Conservation (phyloP, 1,284 basidiomycete species). For the Amylostereum areolatum region DNA sequence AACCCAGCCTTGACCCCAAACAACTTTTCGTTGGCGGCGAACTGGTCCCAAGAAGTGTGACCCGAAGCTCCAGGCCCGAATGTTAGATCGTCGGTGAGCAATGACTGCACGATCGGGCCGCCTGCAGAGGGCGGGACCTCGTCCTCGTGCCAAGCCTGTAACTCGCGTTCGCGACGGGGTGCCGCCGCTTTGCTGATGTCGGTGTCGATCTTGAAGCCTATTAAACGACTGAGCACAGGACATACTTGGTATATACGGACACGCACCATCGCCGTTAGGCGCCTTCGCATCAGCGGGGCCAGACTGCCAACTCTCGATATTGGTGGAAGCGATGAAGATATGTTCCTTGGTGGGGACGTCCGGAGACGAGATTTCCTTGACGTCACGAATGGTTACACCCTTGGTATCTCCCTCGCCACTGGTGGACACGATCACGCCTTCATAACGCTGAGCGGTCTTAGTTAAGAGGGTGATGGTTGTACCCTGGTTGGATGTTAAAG, state of each 20-base stretch:
- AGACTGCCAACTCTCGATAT: constrained; percentile 66
- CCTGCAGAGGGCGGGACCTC: constrained; percentile 24
- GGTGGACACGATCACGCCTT: constrained; percentile 64
- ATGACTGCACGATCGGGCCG: constrained; percentile 15
- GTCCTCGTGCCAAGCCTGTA: constrained; percentile 70
- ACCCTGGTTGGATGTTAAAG: constrained; percentile 38
- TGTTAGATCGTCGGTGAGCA: constrained; percentile 56
- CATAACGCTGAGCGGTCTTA: constrained; percentile 62
- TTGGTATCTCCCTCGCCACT: constrained; percentile 57
- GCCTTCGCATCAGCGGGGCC: constrained; percentile 65
- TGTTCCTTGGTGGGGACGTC: constrained; percentile 63
- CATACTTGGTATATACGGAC: constrained; percentile 1
- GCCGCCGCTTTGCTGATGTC: constrained; percentile 70
- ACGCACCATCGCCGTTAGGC: constrained; percentile 61
- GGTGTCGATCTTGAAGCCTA: constrained; percentile 84
- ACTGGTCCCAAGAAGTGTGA: constrained; percentile 85
- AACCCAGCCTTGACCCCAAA: constrained; percentile 92
- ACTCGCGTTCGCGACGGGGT: constrained; percentile 66
- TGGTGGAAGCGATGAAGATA: constrained; percentile 61
- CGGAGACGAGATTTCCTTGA: constrained; percentile 57
- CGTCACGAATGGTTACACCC: constrained; percentile 71
- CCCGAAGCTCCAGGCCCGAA: constrained; percentile 49
- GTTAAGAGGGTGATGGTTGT: constrained; percentile 67
- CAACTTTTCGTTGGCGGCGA: constrained; percentile 87
- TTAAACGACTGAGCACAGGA: constrained; percentile 3